phyloP scores from a whole-genome alignment of 345 rosid species.

The Passiflora organensis region DNA sequence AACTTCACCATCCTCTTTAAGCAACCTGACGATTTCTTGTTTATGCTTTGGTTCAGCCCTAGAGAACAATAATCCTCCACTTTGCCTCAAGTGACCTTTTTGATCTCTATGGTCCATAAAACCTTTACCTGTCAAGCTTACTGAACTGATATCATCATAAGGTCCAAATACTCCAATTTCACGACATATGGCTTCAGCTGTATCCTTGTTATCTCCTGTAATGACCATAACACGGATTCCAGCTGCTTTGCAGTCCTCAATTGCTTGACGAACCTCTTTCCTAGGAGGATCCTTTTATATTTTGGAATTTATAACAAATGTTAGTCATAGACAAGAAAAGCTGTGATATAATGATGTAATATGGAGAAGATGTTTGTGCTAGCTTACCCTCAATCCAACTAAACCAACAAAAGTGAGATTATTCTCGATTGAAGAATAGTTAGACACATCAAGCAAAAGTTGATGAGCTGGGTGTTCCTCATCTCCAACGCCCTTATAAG shows the following conservation, averaged over 20 bases:
- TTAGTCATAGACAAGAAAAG: slow-evolving; percentile 4
- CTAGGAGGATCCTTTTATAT: slow-evolving; percentile 87
- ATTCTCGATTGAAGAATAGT: slow-evolving; percentile 77
- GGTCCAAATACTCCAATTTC: slow-evolving; percentile 90
- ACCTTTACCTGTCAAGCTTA: slow-evolving; percentile 79
- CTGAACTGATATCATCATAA: slow-evolving; percentile 51
- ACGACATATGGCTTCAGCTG: slow-evolving; percentile 92
- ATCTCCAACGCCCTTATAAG: slow-evolving; percentile 54
- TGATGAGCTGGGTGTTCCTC: slow-evolving; percentile 90
- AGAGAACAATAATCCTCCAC: slow-evolving; percentile 79
- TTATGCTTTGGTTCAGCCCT: slow-evolving; percentile 98
- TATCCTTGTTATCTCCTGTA: slow-evolving; percentile 90
- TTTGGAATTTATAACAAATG: slow-evolving; percentile 9
- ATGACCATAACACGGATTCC: slow-evolving; percentile 98
- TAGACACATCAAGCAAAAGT: slow-evolving; percentile 67
- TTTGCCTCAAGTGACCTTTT: slow-evolving; percentile 55
- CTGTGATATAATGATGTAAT: background rate
- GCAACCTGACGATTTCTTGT: slow-evolving; percentile 95
- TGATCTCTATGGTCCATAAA: slow-evolving; percentile 58
- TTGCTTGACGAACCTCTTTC: slow-evolving; percentile 86
- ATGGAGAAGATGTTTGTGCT: background rate
- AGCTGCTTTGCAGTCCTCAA: slow-evolving; percentile 92
- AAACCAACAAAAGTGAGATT: slow-evolving; percentile 72
- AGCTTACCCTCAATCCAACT: slow-evolving; percentile 79
- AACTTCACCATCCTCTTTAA: slow-evolving; percentile 96